These are phyloP conservation scores for button mushroom (Agaricus bisporus) DNA, from an alignment of 768 basidiomycete species.

Conservation along the genomic window DNA sequence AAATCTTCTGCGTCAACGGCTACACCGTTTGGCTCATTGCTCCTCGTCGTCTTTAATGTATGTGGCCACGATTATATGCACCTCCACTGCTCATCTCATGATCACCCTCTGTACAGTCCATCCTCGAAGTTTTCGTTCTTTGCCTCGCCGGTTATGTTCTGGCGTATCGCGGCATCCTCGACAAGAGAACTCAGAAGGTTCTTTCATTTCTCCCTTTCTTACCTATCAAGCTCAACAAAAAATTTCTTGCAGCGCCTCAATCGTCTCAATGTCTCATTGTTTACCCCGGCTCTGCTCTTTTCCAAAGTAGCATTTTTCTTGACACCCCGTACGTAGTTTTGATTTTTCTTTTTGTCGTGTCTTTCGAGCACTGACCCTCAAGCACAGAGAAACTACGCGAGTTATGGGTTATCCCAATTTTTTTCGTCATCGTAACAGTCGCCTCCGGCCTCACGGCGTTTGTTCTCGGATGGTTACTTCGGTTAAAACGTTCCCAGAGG, in stretches of 20 bases:
- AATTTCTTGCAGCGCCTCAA: constrained; percentile 59
- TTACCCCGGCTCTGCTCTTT: constrained; percentile 84
- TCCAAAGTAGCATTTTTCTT: constrained; percentile 94
- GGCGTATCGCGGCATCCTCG: constrained; percentile 73
- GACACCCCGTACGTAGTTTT: constrained; percentile 51
- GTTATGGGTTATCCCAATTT: constrained; percentile 80
- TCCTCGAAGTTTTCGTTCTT: constrained; percentile 81
- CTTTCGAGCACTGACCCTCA: neutral
- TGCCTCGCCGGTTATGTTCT: constrained; percentile 83
- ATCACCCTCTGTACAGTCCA: constrained; percentile 49
- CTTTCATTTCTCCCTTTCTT: neutral
- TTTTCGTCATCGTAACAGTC: constrained; percentile 72
- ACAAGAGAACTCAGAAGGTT: constrained; percentile 87
- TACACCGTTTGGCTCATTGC: constrained; percentile 26
- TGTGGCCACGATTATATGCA: constrained; percentile 4
- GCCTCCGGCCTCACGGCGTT: constrained; percentile 69
- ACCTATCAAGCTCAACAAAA: constrained; percentile 3
- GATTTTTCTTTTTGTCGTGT: neutral
- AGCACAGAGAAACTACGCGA: constrained; percentile 64
- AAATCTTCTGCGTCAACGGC: neutral
- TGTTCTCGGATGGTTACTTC: constrained; percentile 51
- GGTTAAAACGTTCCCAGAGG: constrained; percentile 75
- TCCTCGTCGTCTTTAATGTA: constrained; percentile 56
- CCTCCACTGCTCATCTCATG: neutral
- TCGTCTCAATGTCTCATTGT: constrained; percentile 80